phyloP scores from a whole-genome alignment of 176 grass and related monocot species.

The Rhipidocladum racemiflorum region DNA sequence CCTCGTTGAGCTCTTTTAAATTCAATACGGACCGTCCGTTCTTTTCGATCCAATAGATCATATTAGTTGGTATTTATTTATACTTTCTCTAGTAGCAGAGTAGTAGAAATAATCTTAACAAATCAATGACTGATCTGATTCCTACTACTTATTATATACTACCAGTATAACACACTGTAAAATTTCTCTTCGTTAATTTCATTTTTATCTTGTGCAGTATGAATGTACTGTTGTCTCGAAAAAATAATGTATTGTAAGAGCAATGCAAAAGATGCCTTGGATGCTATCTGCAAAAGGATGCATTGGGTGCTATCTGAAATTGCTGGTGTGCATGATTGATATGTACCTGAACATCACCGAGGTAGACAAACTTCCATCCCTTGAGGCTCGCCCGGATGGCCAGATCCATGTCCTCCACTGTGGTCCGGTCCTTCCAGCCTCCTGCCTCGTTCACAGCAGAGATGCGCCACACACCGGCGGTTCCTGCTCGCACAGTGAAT shows the following conservation, averaged over 20 bases:
- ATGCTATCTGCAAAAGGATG: conserved; percentile 18
- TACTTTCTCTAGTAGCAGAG: too few species aligned
- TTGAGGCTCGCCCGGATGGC: conserved; percentile 65
- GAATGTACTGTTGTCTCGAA: background rate
- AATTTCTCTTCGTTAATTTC: background rate
- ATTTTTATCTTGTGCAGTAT: background rate
- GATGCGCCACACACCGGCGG: conserved; percentile 70
- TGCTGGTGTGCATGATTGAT: conserved; percentile 20
- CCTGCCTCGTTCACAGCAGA: conserved; percentile 63
- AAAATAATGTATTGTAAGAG: background rate
- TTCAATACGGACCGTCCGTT: too few species aligned
- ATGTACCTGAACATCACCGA: conserved; percentile 61
- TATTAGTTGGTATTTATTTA: too few species aligned
- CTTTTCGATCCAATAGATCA: too few species aligned
- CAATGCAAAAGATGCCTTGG: background rate
- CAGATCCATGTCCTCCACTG: conserved; percentile 85
- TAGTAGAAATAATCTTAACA: too few species aligned
- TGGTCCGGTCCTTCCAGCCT: conserved; percentile 82
- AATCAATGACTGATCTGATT: too few species aligned
- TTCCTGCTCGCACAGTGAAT: conserved; percentile 30
- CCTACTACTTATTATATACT: too few species aligned
- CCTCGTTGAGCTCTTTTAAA: too few species aligned
- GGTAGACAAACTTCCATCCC: conserved; percentile 80
- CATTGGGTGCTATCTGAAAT: conserved; percentile 17
- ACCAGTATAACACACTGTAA: too few species aligned